Evolutionary conservation across 2,329 filamentous ascomycete species (phyloP).

Genomic region (Grosmannia penicillata): DNA sequence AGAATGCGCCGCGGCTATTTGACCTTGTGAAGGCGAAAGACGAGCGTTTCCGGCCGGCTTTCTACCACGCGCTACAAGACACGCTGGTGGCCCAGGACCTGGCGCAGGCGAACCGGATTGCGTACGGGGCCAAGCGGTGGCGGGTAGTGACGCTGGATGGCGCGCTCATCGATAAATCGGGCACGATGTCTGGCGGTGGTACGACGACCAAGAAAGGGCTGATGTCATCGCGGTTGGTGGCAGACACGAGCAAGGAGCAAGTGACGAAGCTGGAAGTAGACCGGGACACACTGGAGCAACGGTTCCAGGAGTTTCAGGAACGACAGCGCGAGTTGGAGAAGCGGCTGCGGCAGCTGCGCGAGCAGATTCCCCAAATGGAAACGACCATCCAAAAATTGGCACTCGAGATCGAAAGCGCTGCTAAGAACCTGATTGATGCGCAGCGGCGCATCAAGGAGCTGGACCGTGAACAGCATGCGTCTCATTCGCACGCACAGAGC

Average conservation of each 20-base stretch:
- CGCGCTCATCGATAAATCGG: conserved; percentile 92
- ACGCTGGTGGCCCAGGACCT: conserved; percentile 87
- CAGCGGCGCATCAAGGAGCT: conserved; percentile 78
- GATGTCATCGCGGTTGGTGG: conserved; percentile 93
- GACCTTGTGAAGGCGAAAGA: conserved; percentile 85
- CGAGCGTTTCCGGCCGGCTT: conserved; percentile 73
- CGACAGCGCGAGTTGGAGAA: conserved; percentile 68
- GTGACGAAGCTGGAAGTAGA: conserved; percentile 77
- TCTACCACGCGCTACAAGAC: conserved; percentile 90
- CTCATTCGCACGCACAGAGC: conserved; percentile 40
- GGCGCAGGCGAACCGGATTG: conserved; percentile 92
- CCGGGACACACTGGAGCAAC: conserved; percentile 68
- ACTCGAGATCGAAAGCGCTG: conserved; percentile 77
- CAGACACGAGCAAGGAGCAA: conserved; percentile 76
- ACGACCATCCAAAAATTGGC: conserved; percentile 83
- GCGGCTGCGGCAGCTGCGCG: conserved; percentile 54
- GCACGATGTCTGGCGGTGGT: conserved; percentile 97
- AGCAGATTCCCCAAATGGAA: conserved; percentile 70
- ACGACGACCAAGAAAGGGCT: conserved; percentile 78
- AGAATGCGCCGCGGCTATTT: conserved; percentile 82
- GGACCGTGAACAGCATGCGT: conserved; percentile 63
- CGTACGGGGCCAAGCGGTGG: conserved; percentile 88
- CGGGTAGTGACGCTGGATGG: conserved; percentile 91
- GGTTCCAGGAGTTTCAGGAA: conserved; percentile 73
- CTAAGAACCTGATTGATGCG: conserved; percentile 70